Conservation (phyloP, 257 asterid species). For the Nicotiana attenuata region DNA sequence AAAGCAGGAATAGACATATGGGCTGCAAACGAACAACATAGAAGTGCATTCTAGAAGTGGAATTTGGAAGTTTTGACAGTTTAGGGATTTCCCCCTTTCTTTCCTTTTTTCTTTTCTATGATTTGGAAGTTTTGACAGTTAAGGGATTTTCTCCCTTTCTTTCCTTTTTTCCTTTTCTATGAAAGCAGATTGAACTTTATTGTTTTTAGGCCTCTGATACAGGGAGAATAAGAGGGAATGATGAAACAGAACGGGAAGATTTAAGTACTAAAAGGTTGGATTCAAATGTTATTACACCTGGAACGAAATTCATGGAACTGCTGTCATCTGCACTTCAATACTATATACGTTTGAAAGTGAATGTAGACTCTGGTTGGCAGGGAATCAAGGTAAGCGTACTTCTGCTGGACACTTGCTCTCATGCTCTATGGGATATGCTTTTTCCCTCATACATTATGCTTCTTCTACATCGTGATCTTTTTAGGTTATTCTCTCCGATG, state of each 20-base stretch:
- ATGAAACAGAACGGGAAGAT: constrained; percentile 6
- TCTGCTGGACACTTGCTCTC: not conserved
- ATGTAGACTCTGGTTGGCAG: constrained; percentile 53
- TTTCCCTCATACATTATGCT: not conserved
- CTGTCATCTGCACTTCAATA: constrained; percentile 51
- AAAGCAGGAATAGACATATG: no score
- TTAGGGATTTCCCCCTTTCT: no score
- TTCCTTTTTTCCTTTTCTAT: no score
- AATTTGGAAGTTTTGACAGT: no score
- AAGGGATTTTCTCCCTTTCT: no score
- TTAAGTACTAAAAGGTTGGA: constrained; percentile 30
- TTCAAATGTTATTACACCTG: constrained; percentile 73
- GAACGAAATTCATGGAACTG: constrained; percentile 61
- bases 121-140: no score
- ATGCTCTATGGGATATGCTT: not conserved
- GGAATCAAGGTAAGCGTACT: constrained; percentile 41
- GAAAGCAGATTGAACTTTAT: not conserved
- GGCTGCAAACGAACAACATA: no score
- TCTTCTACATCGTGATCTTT: constrained; percentile 8
- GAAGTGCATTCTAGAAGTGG: no score
- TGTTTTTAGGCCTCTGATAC: constrained; percentile 31
- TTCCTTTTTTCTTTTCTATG: no score
- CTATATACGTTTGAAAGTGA: constrained; percentile 44
- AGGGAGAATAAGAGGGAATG: constrained; percentile 11
- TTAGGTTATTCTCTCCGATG: constrained; percentile 76